Evolutionary conservation across 2,329 filamentous ascomycete species (phyloP).

Genomic region (Ophiostoma quercus): DNA sequence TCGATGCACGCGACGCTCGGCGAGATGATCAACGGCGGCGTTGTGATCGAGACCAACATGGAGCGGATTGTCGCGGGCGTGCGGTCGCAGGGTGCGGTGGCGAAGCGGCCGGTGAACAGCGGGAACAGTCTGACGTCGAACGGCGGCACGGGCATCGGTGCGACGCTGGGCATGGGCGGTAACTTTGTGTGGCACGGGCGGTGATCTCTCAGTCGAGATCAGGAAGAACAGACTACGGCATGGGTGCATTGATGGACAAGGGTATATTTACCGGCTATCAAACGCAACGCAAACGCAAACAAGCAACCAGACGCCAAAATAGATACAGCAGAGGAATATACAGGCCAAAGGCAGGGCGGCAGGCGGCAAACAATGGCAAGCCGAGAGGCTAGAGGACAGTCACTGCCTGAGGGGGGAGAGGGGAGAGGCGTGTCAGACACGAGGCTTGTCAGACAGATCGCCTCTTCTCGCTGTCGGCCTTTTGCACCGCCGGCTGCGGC

Average conservation of each 20-base stretch:
- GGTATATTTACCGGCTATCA: slow-evolving; percentile 5
- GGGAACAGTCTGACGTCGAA: slow-evolving; percentile 36
- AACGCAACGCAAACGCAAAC: no score
- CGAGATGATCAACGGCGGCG: slow-evolving; percentile 93
- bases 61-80: slow-evolving; percentile 87
- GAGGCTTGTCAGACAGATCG: background rate
- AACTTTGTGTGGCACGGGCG: slow-evolving; percentile 52
- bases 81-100: slow-evolving; percentile 67
- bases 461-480: background rate
- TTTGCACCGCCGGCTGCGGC: background rate
- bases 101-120: slow-evolving; percentile 74
- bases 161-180: slow-evolving; percentile 52
- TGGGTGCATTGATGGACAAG: background rate
- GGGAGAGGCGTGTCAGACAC: background rate
- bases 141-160: slow-evolving; percentile 38
- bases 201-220: slow-evolving; percentile 26
- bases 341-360: background rate
- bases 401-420: background rate
- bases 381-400: background rate
- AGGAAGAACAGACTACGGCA: background rate
- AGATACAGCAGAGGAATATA: background rate
- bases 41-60: slow-evolving; percentile 86
- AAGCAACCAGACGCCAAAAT: slow-evolving; percentile 11
- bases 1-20: slow-evolving; percentile 83
- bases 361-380: background rate